These are phyloP conservation scores for Phanerochaete sordida DNA, from an alignment of 768 basidiomycete genomes.

Conservation along the genomic window DNA sequence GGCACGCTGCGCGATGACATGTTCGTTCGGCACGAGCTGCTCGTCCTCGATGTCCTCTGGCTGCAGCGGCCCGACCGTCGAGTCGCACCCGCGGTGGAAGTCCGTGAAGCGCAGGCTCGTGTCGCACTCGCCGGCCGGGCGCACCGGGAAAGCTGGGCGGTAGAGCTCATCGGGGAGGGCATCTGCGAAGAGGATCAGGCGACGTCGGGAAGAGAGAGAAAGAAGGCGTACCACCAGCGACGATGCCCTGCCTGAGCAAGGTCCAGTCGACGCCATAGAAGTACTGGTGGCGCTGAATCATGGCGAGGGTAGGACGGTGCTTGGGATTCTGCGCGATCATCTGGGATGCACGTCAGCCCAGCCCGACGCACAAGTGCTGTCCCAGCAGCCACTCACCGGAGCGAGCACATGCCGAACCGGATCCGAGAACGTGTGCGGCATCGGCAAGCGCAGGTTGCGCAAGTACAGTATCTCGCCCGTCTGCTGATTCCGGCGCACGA, in stretches of 20 bases:
- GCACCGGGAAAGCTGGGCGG: not conserved
- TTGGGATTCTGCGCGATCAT: not conserved
- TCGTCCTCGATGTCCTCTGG: not conserved
- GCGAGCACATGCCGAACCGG: not conserved
- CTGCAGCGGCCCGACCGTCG: not conserved
- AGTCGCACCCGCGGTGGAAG: not conserved
- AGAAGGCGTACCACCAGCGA: not conserved
- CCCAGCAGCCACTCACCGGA: not conserved
- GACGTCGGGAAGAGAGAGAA: no score
- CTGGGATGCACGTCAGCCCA: not conserved
- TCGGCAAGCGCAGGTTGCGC: not conserved
- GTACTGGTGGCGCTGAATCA: constrained; percentile 2
- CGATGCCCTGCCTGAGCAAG: not conserved
- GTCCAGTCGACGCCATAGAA: not conserved
- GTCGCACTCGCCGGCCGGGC: not conserved
- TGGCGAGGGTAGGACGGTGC: not conserved
- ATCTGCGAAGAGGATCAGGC: not conserved
- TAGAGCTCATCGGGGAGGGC: not conserved
- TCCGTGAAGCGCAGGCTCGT: not conserved
- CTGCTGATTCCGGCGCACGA: not conserved
- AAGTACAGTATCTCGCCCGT: not conserved
- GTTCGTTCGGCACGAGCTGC: not conserved
- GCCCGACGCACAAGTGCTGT: not conserved
- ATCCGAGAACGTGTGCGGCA: not conserved
- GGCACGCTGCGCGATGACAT: not conserved